phyloP scores from a whole-genome alignment of 139 green algal species.

The Coccomyxa sp. region DNA sequence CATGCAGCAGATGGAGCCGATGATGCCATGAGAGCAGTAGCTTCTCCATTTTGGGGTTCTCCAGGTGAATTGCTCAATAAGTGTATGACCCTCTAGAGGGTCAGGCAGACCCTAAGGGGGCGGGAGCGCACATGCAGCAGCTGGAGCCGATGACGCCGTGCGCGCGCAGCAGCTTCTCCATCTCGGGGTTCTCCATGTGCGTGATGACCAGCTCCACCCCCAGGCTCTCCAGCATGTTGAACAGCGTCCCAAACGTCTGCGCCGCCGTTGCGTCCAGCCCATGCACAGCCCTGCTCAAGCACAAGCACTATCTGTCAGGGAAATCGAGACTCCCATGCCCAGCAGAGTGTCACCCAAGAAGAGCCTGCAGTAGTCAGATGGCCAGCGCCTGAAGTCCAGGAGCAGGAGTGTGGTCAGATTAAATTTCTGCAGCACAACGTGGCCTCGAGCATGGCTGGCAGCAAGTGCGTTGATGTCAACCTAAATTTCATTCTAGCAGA shows the following conservation, averaged over 20 bases:
- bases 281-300: slow-evolving; percentile 58
- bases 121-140: background rate
- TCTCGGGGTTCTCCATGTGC: slow-evolving; percentile 25
- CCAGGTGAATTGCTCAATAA: too few relatives aligned
- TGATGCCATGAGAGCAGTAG: slow-evolving; percentile 56
- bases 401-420: too few relatives aligned
- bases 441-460: too few relatives aligned
- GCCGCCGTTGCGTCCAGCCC: slow-evolving; percentile 72
- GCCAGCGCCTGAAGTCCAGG: slow-evolving; percentile 51
- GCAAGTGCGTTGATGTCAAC: too few relatives aligned
- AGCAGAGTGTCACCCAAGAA: too few relatives aligned
- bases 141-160: slow-evolving; percentile 43
- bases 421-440: too few relatives aligned
- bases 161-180: slow-evolving; percentile 43
- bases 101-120: background rate
- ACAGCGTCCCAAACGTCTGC: slow-evolving; percentile 60
- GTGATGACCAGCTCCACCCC: slow-evolving; percentile 58
- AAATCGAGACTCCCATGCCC: too few relatives aligned
- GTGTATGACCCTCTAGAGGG: background rate
- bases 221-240: slow-evolving; percentile 26
- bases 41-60: slow-evolving; percentile 14
- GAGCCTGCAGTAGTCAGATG: too few relatives aligned
- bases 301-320: too few relatives aligned
- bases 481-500: too few relatives aligned
- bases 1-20: slow-evolving; percentile 10